Evolutionary conservation across 805 yeast genomes (phyloP).

Genomic region (Ogataea nakhonphanomensis): DNA sequence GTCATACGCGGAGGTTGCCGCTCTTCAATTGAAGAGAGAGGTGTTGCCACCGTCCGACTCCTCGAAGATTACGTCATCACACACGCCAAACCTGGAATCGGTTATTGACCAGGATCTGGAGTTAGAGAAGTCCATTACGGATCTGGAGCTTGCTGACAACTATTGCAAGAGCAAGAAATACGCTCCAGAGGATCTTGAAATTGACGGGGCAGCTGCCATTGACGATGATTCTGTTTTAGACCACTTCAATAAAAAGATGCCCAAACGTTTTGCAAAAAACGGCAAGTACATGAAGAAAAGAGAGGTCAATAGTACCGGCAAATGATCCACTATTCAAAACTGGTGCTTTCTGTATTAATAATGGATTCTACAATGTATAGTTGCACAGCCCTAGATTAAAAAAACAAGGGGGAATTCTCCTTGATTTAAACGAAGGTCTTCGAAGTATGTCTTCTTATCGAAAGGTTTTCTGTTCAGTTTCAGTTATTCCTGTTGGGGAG

Average conservation of each 20-base stretch:
- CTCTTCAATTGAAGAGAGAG: slow-evolving; percentile 22
- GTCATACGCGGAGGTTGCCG: slow-evolving; percentile 54
- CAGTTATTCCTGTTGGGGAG: slow-evolving; percentile 16
- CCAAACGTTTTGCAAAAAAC: slow-evolving; percentile 10
- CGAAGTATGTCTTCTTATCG: slow-evolving; percentile 7
- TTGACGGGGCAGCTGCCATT: not conserved
- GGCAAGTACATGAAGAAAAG: no score
- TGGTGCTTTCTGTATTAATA: slow-evolving; percentile 7
- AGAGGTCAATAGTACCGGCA: not conserved
- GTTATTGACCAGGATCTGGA: slow-evolving; percentile 32
- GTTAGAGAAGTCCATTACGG: slow-evolving; percentile 32
- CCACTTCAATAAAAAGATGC: slow-evolving; percentile 12
- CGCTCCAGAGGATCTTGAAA: not conserved
- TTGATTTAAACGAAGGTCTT: not conserved
- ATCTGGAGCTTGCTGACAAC: slow-evolving; percentile 29
- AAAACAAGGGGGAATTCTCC: slow-evolving; percentile 4
- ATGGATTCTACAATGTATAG: not conserved
- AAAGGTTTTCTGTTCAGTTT: slow-evolving; percentile 16
- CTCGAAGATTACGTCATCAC: slow-evolving; percentile 1
- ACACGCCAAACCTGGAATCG: slow-evolving; percentile 1
- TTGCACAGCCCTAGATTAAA: slow-evolving; percentile 6
- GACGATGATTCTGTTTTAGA: slow-evolving; percentile 5
- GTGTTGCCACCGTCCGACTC: slow-evolving; percentile 1
- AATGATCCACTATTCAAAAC: no score
- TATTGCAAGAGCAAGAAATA: slow-evolving; percentile 18